phyloP scores from a whole-genome alignment of 306 rosid species.

The Casuarina cunninghamiana region DNA sequence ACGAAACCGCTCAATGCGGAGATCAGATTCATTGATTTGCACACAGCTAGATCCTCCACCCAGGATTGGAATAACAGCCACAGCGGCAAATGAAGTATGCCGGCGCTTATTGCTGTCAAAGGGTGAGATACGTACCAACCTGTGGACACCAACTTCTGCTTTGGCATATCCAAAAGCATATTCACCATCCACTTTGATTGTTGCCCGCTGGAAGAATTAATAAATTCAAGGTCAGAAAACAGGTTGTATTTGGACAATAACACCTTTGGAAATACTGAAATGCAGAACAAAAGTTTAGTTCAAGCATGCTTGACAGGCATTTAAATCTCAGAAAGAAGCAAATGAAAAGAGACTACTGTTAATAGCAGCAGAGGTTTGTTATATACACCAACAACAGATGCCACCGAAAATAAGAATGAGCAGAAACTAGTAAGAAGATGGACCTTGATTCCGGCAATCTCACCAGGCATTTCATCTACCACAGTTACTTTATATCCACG shows the following conservation, averaged over 20 bases:
- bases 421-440: constrained; percentile 45
- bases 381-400: background rate
- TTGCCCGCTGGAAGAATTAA: constrained; percentile 72
- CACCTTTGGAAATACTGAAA: background rate
- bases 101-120: constrained; percentile 90
- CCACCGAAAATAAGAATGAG: constrained; percentile 13
- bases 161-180: constrained; percentile 97
- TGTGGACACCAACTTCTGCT: constrained; percentile 96
- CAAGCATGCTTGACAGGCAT: background rate
- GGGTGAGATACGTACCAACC: constrained; percentile 93
- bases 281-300: background rate
- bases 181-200: constrained; percentile 91
- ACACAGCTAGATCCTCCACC: constrained; percentile 69
- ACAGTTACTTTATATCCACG: constrained; percentile 69
- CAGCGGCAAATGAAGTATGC: constrained; percentile 97
- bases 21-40: constrained; percentile 90
- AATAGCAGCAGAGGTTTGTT: background rate
- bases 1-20: constrained; percentile 87
- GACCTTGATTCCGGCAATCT: constrained; percentile 98
- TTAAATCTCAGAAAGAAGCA: constrained; percentile 10
- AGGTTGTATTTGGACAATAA: background rate
- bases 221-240: constrained; percentile 30
- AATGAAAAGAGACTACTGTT: background rate
- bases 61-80: constrained; percentile 87
- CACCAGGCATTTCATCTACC: constrained; percentile 96